Evolutionary conservation across 441 rosid species (phyloP).

Genomic region (Francoa sonchifolia): DNA sequence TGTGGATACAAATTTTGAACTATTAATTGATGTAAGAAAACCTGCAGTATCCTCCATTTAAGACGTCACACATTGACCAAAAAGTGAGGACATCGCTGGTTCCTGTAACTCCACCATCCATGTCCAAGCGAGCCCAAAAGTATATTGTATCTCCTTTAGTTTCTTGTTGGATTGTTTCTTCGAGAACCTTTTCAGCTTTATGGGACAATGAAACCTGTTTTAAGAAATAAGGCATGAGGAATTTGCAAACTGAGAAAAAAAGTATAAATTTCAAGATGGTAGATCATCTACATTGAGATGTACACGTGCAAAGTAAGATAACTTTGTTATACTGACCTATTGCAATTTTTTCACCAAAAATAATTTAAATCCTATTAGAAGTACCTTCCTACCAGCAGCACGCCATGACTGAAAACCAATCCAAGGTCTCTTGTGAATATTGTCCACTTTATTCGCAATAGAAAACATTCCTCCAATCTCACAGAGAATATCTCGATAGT

Average conservation of each 20-base stretch:
- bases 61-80: conserved; percentile 92
- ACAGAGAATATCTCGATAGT: conserved; percentile 59
- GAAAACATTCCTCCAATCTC: conserved; percentile 98
- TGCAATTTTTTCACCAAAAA: conserved; percentile 2
- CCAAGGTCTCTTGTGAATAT: conserved; percentile 93
- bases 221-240: conserved; percentile 14
- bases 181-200: conserved; percentile 68
- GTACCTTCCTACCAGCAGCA: conserved; percentile 97
- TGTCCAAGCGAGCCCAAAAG: conserved; percentile 74
- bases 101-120: conserved; percentile 41
- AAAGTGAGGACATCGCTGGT: conserved; percentile 44
- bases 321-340: conserved; percentile 1
- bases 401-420: conserved; percentile 98
- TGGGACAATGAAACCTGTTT: conserved; percentile 72
- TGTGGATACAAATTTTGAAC: no score
- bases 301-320: neutral
- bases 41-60: conserved; percentile 96
- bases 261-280: conserved; percentile 6
- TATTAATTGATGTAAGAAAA: conserved; percentile 11
- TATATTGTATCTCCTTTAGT: conserved; percentile 66
- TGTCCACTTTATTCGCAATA: conserved; percentile 80
- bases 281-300: conserved; percentile 5
- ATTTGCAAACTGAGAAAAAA: conserved; percentile 2
- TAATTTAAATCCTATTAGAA: conserved; percentile 11
- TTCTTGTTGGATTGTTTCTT: conserved; percentile 46